Evolutionary conservation across 176 grass and related monocot genomes (phyloP).

Genomic region (Paspalum vaginatum): DNA sequence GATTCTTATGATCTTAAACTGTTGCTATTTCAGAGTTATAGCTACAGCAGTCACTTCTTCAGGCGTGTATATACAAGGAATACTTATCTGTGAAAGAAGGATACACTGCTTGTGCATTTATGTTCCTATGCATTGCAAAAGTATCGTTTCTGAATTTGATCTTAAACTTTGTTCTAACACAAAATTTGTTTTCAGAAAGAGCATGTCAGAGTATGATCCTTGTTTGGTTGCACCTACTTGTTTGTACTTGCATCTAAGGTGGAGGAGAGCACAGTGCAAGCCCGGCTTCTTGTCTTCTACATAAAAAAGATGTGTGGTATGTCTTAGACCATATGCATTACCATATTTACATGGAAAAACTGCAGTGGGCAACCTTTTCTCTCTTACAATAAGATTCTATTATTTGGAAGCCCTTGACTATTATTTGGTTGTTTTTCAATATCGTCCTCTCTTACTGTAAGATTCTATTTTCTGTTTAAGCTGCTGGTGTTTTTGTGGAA

Average conservation of each 20-base stretch:
- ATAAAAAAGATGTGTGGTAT: conserved; percentile 96
- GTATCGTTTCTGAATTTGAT: conserved; percentile 11
- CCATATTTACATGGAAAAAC: conserved; percentile 28
- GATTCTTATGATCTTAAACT: conserved; percentile 27
- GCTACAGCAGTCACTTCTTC: conserved; percentile 93
- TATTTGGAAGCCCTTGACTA: conserved; percentile 96
- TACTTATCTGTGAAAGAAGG: conserved; percentile 33
- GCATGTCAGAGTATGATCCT: conserved; percentile 94
- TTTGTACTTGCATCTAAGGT: conserved; percentile 99
- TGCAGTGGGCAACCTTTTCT: neutral
- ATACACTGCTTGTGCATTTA: neutral
- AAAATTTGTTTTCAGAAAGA: conserved; percentile 54
- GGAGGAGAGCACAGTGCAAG: conserved; percentile 96
- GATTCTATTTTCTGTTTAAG: conserved; percentile 33
- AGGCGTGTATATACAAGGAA: conserved; percentile 98
- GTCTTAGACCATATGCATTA: neutral
- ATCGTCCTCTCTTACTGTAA: conserved; percentile 94
- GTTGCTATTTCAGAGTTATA: conserved; percentile 81
- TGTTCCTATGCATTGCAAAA: neutral
- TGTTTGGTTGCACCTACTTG: conserved; percentile 88
- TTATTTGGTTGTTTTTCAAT: conserved; percentile 97
- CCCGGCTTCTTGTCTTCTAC: conserved; percentile 97
- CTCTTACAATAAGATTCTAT: no score
- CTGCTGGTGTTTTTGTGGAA: neutral
- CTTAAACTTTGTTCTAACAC: no score